A percentile compares a stretch with the other conserved stretches of the same genome.
Conservation (phyloP, 208 protist genomes). For the Trypanosoma mega region DNA sequence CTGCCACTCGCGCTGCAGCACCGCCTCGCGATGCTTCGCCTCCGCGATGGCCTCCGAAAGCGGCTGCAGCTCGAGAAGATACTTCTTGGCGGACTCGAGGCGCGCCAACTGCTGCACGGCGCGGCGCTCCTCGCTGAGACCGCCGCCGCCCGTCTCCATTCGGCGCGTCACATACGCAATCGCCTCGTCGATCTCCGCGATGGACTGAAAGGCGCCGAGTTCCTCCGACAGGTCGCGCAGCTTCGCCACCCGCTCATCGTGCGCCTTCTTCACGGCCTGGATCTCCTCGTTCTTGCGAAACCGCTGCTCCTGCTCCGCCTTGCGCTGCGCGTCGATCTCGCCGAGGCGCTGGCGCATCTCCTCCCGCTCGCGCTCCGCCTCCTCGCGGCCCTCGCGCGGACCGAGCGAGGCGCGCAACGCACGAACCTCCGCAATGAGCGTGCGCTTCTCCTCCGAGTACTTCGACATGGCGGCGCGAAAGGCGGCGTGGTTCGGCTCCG, state of each 20-base stretch:
- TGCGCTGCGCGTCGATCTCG: constrained; percentile 54
- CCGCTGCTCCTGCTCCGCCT: constrained; percentile 48
- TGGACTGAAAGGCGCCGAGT: constrained; percentile 58
- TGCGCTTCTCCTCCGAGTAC: constrained; percentile 45
- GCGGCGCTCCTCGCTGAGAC: constrained; percentile 53
- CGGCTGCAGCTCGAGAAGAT: constrained; percentile 65
- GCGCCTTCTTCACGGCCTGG: constrained; percentile 47
- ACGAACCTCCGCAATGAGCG: constrained; percentile 56
- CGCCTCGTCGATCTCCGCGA: constrained; percentile 71
- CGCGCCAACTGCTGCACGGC: constrained; percentile 47
- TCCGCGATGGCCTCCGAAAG: constrained; percentile 61
- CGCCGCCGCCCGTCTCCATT: constrained; percentile 81
- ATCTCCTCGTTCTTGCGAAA: constrained; percentile 63
- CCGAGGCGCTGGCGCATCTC: constrained; percentile 40
- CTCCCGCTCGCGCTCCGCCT: constrained; percentile 36
- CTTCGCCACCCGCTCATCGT: constrained; percentile 43
- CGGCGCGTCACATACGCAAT: constrained; percentile 63
- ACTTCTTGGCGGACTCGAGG: constrained; percentile 69
- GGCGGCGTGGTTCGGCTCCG: constrained; percentile 37
- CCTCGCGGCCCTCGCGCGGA: constrained; percentile 32
- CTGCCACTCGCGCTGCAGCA: constrained; percentile 71
- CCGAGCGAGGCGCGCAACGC: constrained; percentile 51
- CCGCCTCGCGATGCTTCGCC: constrained; percentile 56
- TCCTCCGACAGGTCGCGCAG: constrained; percentile 51
- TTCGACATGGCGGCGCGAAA: constrained; percentile 41